Evolutionary conservation across 371 early-diverging fungal species (phyloP), one percentile per base, ranked within the genome.

Genomic region (Mortierella polycephala): DNA sequence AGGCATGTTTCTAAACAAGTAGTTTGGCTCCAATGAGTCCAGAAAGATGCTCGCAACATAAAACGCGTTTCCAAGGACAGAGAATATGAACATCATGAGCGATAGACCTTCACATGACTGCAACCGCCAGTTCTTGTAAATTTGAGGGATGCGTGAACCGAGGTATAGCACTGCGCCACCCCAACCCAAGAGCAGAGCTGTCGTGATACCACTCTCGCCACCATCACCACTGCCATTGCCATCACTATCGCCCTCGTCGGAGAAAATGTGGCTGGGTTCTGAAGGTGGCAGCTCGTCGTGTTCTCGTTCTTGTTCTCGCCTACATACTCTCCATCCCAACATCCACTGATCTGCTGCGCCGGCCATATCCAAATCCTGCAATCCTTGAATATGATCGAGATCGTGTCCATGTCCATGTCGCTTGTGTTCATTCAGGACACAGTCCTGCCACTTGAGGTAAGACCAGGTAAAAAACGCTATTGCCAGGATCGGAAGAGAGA

Each of bases 11-110:
- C 79, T 69, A 16, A 84, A 44, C 44, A 88, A 55, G 57, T 85
- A 85, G 4, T 68, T 54, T 5, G 42, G 61, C 13, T 85, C 80
- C 7, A 72, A 55, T 12, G 85, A 85, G 51, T 80, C 81, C 54
- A 86, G 69, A 63, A 86, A 83, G 20, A 88, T 84, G 12, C 86
- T 85, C 6, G 73, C 67, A 9, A 73, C 60, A 62, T 87, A 95
- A 1, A 94, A 88, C 6, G 90, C 57, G 83, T 96, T 96, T 40
- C 95, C 96, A 10, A 91, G 58, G 10, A 94, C 88, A 55, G 94
- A 90, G 81, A 92, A 91, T 37, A 88, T 58, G 74, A 96, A 96
- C 92, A 96, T 93, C 57, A 84, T 73, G 45, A 94, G 73, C 10
- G 91, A 87, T 39, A 96, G 82, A 0, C 95, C 95, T 59, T 92